Evolutionary conservation across 2,329 filamentous ascomycete genomes (phyloP), one percentile per base, ranked within the genome.

Genomic region (Colletotrichum sp.): DNA sequence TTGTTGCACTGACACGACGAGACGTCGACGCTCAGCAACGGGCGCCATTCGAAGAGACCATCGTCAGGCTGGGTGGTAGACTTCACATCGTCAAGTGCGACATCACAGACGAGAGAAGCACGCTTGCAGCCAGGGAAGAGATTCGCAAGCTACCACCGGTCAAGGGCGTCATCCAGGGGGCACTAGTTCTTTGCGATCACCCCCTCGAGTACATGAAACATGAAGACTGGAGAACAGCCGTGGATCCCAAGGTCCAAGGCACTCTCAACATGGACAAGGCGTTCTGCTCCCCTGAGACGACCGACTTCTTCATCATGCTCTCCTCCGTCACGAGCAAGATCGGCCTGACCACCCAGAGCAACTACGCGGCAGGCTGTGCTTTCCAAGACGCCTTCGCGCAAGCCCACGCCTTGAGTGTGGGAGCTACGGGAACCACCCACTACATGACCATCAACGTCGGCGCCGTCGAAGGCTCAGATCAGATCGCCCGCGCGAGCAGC

Each of bases 301-400:
- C 75, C 7, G 75, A 76, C 34, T 78, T 78, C 52, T 77, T 78
- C 48, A 67, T 78, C 24, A 68, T 71, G 26, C 73, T 75, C 22
- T 75, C 76, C 3, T 78, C 76, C 15, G 34, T 72, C 12, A 52
- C 44, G 22, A 48, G 62, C 22, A 39, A 39, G 34, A 39, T 39
- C 34, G 34, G 34, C 34, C 15, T 39, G 34, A 39, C 34, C 34
- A 39, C 34, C 3, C 77, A 78, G 24, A 16, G 64, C 34, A 71
- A 70, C 3, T 78, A 78, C 26, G 77, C 72, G 8, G 77, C 75
- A 26, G 84, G 82, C 12, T 81, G 81, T 62, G 76, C 80, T 16
- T 86, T 81, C 78, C 83, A 85, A 65, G 84, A 86, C 74, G 81
- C 80, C 2, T 74, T 74, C 22, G 66, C 71, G 4, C 34, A 39